These are phyloP conservation scores for Volvox reticuliferus DNA, from an alignment of 139 green algal species.

Conservation along the genomic window DNA sequence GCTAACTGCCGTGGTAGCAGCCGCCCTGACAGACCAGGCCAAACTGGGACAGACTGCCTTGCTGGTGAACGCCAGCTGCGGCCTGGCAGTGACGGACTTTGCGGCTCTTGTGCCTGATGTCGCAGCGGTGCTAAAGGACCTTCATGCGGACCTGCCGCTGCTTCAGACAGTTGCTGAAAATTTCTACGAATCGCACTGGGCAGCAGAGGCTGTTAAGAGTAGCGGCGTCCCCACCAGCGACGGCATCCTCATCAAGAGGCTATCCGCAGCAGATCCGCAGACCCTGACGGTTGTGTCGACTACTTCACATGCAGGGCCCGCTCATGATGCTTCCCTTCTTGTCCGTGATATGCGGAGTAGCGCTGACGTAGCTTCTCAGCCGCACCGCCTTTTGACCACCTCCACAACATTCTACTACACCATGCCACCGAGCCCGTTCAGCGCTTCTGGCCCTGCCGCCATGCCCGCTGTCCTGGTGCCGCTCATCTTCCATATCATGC, in stretches of 20 bases:
- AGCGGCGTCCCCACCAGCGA: no score
- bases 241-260: no score
- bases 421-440: neutral
- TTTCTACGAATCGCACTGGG: neutral
- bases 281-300: no score
- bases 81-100: neutral
- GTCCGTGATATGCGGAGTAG: no score
- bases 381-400: no score
- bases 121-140: neutral
- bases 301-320: no score
- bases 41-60: neutral
- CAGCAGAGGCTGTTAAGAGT: no score
- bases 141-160: neutral
- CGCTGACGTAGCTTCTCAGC: no score
- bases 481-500: conserved; percentile 37
- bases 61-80: neutral
- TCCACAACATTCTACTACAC: neutral
- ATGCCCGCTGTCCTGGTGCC: neutral
- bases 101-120: neutral
- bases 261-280: no score
- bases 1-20: neutral
- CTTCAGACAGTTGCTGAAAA: neutral
- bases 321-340: no score
- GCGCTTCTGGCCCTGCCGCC: neutral
- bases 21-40: neutral